phyloP scores from a whole-genome alignment of 2,329 filamentous ascomycete genomes.

The Fusarium humuli region DNA sequence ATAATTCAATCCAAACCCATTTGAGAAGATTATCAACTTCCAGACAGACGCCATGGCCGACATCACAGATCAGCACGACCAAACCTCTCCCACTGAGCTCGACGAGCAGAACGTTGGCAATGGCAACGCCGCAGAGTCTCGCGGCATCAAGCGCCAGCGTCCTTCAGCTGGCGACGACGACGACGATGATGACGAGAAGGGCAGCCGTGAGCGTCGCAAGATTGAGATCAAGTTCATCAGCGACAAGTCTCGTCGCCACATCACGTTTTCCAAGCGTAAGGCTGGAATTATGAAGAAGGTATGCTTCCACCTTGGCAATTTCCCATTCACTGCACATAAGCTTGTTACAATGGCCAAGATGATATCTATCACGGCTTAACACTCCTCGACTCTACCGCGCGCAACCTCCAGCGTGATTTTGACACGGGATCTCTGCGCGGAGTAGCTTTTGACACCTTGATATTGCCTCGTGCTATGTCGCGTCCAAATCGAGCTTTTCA shows the following conservation, averaged over 20 bases:
- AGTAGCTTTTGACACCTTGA: background rate
- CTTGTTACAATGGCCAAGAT: slow-evolving; percentile 1
- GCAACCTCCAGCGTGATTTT: background rate
- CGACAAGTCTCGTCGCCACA: slow-evolving; percentile 99
- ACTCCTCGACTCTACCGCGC: slow-evolving; percentile 8
- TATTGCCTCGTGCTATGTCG: slow-evolving; percentile 7
- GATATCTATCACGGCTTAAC: background rate
- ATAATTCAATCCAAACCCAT: slow-evolving; percentile 43
- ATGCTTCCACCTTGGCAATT: slow-evolving; percentile 51
- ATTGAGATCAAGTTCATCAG: slow-evolving; percentile 99
- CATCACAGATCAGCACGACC: slow-evolving; percentile 81
- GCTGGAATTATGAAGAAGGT: slow-evolving; percentile 99
- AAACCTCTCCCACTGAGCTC: slow-evolving; percentile 78
- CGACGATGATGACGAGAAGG: slow-evolving; percentile 97
- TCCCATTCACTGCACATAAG: slow-evolving; percentile 2
- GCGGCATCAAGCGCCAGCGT: slow-evolving; percentile 90
- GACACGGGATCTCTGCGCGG: background rate
- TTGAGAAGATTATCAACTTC: slow-evolving; percentile 36
- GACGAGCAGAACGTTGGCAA: slow-evolving; percentile 82
- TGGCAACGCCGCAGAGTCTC: slow-evolving; percentile 77
- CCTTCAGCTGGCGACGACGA: slow-evolving; percentile 89
- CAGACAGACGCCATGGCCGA: slow-evolving; percentile 71
- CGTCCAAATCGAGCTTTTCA: slow-evolving; percentile 15
- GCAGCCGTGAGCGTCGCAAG: slow-evolving; percentile 96
- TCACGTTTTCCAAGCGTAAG: slow-evolving; percentile 99